phyloP scores from a whole-genome alignment of 371 early-diverging fungal genomes.

The Coemansia sp. region DNA sequence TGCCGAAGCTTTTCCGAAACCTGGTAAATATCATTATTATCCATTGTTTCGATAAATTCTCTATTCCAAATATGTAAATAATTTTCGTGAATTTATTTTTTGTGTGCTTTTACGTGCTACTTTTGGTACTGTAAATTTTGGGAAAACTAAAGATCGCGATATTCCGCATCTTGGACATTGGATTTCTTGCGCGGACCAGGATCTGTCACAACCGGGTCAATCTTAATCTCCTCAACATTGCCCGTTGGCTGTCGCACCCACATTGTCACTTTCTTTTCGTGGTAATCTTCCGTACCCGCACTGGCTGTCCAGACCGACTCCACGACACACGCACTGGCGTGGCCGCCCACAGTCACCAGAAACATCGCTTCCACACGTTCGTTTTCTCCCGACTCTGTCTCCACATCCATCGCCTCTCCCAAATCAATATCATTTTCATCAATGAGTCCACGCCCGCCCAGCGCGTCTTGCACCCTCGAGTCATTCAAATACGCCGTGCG shows the following conservation, averaged over 20 bases:
- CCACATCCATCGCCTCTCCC: constrained; percentile 23
- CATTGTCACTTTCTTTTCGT: not conserved
- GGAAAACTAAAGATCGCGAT: constrained; percentile 30
- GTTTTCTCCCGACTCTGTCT: not conserved
- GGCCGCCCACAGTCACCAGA: constrained; percentile 21
- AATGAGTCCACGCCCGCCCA: not conserved
- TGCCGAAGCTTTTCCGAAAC: constrained; percentile 14
- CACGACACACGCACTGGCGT: constrained; percentile 19
- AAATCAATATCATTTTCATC: not conserved
- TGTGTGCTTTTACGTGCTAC: no score
- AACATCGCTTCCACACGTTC: constrained; percentile 27
- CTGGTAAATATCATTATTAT: constrained; percentile 1
- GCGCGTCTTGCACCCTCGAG: not conserved
- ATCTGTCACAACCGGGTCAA: not conserved
- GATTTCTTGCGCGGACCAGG: not conserved
- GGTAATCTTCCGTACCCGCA: not conserved
- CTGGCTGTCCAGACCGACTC: constrained; percentile 1
- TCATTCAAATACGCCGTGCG: not conserved
- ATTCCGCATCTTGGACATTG: constrained; percentile 40
- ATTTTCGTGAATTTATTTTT: not conserved
- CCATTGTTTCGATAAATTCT: not conserved
- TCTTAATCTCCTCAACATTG: not conserved
- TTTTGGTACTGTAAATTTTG: constrained; percentile 2
- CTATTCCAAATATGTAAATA: not conserved
- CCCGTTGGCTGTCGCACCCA: constrained; percentile 1